Evolutionary conservation across 23 red algal genomes (phyloP), one percentile per base, ranked within the genome.

Genomic region (Gracilariopsis chorda): DNA sequence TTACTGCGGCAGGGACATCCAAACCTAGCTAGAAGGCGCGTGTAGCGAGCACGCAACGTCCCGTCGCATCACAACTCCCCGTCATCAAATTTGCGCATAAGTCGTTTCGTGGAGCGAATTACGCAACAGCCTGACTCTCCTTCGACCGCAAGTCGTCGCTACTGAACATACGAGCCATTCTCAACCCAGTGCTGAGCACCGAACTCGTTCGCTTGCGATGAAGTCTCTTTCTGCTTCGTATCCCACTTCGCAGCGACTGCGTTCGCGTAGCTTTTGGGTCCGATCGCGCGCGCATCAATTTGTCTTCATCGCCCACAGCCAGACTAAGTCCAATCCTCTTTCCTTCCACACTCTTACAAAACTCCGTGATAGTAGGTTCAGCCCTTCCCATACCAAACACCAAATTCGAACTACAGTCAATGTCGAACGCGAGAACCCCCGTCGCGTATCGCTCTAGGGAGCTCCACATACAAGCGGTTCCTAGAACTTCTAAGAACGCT

Each of bases 401-500:
- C 86, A 90, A 17, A 48, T 90, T 90, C 17, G 86, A 77, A 25
- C 69, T 78, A 49, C 53, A 90, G n/a, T 90, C 86, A 62, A 90
- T 78, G 51, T 90, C 86, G 33, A 90, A 90, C 34, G 51, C 72
- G 4, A 90, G 55, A 4, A 48, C 59, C 19, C 86, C 86, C 35
- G 86, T 78, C 20, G 70, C 68, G 36, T 90, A 90, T 62, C 86
- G 37, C 28, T 90, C 86, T 28, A 90, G 23, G 52, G 72, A 49
- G 47, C 52, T 42, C 86, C 86, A 90, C 86, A 90, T 90, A 45
- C 86, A 73, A n/a, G 86, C 69, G 12, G 86, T 68, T 60, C 86
- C 86, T 9, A 90, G 67, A 58, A 90, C 69, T 52, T 90, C 86
- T 51, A 90, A 34, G 23, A 90, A 90, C 33, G 67, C 86, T 17